Conservation (phyloP, 768 basidiomycete species). For the Leccinum uliginosum region DNA sequence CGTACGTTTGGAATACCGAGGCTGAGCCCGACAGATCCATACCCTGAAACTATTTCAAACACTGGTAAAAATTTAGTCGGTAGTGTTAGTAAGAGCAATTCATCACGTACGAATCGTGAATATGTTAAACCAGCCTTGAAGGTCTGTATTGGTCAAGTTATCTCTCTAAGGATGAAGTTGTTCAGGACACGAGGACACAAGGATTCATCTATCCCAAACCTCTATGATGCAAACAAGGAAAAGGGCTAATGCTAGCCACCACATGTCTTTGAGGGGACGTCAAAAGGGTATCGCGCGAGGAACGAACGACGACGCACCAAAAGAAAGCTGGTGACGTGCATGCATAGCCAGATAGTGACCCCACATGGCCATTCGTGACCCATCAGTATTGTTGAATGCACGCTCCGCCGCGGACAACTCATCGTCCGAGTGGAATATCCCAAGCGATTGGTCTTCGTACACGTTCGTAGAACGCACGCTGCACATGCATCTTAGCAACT, state of each 20-base stretch:
- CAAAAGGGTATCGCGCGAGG: background rate
- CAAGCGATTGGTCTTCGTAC: constrained; percentile 91
- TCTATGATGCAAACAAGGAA: constrained; percentile 94
- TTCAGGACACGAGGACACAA: background rate
- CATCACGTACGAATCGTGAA: constrained; percentile 63
- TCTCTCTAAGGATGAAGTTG: constrained; percentile 41
- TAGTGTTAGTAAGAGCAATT: background rate
- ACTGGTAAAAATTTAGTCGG: constrained; percentile 36
- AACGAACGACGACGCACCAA: constrained; percentile 48
- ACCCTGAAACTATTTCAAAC: constrained; percentile 85
- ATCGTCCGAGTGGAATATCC: constrained; percentile 58
- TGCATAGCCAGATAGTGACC: constrained; percentile 77
- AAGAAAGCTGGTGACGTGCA: constrained; percentile 83
- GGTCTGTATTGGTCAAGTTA: constrained; percentile 50
- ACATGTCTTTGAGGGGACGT: constrained; percentile 68
- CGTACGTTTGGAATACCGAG: constrained; percentile 80
- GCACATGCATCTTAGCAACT: background rate
- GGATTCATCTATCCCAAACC: constrained; percentile 38
- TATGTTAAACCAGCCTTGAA: constrained; percentile 74
- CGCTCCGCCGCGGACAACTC: constrained; percentile 44
- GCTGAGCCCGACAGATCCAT: constrained; percentile 86
- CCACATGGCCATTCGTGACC: constrained; percentile 61
- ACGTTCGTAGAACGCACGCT: constrained; percentile 92
- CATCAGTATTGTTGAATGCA: constrained; percentile 36
- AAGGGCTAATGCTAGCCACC: constrained; percentile 85